Conservation (phyloP, 192 early-diverging fungal species). For the Umbelopsis isabellina region DNA sequence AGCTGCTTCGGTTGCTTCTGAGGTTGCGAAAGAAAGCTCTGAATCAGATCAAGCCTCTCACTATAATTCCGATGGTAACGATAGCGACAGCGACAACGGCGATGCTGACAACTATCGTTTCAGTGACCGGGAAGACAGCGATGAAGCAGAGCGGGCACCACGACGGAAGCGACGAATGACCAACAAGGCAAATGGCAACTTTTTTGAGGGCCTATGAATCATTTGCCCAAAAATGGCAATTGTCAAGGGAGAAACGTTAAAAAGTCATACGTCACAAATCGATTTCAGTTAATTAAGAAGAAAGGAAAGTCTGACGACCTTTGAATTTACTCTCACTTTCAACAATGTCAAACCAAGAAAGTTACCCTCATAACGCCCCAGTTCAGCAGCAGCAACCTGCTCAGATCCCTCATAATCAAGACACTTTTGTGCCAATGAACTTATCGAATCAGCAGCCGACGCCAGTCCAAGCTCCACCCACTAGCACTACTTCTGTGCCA, state of each 20-base stretch:
- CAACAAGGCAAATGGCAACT: neutral
- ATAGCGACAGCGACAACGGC: neutral
- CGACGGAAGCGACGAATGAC: constrained; percentile 7
- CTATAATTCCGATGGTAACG: too few relatives aligned
- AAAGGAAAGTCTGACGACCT: too few relatives aligned
- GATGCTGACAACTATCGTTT: constrained; percentile 3
- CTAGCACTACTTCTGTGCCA: neutral
- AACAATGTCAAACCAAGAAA: too few relatives aligned
- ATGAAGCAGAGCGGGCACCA: constrained; percentile 10
- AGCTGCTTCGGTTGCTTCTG: neutral
- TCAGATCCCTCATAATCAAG: constrained; percentile 6
- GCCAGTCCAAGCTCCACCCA: neutral
- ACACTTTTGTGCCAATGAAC: constrained; percentile 9
- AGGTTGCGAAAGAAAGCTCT: too few relatives aligned
- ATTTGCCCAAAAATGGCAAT: neutral
- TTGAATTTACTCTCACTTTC: too few relatives aligned
- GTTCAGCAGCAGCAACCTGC: too few relatives aligned
- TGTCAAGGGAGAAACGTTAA: neutral
- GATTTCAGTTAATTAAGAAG: too few relatives aligned
- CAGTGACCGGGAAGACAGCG: constrained; percentile 17
- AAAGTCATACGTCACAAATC: too few relatives aligned
- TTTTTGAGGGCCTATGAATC: neutral
- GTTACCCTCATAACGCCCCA: too few relatives aligned
- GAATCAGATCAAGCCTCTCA: too few relatives aligned
- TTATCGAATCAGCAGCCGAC: neutral